Evolutionary conservation across 768 basidiomycete species (phyloP).

Genomic region (Hirschioporus abietinus): DNA sequence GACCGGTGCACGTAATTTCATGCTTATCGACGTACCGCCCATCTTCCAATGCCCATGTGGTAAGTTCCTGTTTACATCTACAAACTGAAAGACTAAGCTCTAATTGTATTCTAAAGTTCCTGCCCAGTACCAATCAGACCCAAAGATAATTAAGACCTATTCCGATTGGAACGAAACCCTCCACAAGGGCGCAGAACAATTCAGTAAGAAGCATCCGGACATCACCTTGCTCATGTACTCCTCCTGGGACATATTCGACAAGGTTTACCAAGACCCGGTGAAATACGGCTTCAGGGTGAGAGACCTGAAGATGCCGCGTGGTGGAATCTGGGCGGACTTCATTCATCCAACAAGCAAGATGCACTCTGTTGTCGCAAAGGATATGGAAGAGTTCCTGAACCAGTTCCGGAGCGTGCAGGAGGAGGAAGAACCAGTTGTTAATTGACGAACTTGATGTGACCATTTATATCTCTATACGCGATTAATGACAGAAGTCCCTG

Average conservation of each 20-base stretch:
- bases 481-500: no score
- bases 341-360: slow-evolving; percentile 50
- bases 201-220: slow-evolving; percentile 37
- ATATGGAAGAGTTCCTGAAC: slow-evolving; percentile 35
- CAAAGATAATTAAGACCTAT: not conserved
- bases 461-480: no score
- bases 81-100: not conserved
- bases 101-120: not conserved
- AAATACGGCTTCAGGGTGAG: slow-evolving; percentile 31
- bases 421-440: no score
- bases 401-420: not conserved
- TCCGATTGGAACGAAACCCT: slow-evolving; percentile 44
- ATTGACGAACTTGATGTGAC: no score
- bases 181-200: slow-evolving; percentile 25
- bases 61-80: slow-evolving; percentile 4
- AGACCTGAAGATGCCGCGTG: slow-evolving; percentile 29
- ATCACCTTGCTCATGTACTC: slow-evolving; percentile 46
- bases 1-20: slow-evolving; percentile 20
- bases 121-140: not conserved
- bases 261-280: slow-evolving; percentile 41
- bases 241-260: slow-evolving; percentile 39
- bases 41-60: slow-evolving; percentile 16
- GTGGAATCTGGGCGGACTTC: slow-evolving; percentile 45
- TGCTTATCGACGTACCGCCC: slow-evolving; percentile 22
- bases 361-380: slow-evolving; percentile 43